Evolutionary conservation across 345 rosid genomes (phyloP).

Genomic region (Salix exigua): DNA sequence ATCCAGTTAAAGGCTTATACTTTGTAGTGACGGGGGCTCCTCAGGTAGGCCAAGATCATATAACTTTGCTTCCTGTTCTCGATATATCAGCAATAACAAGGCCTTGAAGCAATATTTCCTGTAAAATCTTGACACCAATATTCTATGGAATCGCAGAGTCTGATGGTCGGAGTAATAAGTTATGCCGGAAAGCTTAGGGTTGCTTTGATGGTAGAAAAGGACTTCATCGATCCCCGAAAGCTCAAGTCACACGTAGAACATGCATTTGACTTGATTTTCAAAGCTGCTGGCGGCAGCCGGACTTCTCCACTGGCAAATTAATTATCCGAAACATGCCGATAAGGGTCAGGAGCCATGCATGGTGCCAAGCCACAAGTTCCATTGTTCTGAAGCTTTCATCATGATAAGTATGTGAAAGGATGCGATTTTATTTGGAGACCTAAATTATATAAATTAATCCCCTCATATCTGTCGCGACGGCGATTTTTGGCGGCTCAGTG

Average conservation of each 20-base stretch:
- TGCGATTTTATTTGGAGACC: too few relatives aligned
- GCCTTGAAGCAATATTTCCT: too few relatives aligned
- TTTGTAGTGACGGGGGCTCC: conserved; percentile 35
- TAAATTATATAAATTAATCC: too few relatives aligned
- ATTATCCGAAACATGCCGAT: background rate
- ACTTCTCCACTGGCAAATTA: background rate
- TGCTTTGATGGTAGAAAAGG: conserved; percentile 28
- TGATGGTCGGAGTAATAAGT: conserved; percentile 21
- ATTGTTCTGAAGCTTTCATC: too few relatives aligned
- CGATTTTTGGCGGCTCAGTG: too few relatives aligned
- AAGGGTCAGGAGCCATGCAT: background rate
- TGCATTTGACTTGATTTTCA: conserved; percentile 25
- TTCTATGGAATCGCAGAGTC: conserved; percentile 10
- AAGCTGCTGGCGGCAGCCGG: background rate
- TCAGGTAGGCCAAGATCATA: conserved; percentile 25
- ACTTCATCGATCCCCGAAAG: conserved; percentile 29
- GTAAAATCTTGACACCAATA: too few relatives aligned
- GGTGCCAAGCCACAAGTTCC: too few relatives aligned
- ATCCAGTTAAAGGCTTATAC: conserved; percentile 42
- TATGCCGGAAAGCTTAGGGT: conserved; percentile 31
- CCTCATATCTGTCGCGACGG: too few relatives aligned
- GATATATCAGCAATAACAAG: too few relatives aligned
- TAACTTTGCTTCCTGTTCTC: too few relatives aligned
- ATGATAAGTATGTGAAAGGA: too few relatives aligned
- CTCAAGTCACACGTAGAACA: conserved; percentile 17